Evolutionary conservation across 2,329 filamentous ascomycete species (phyloP).

Genomic region (Zalaria obscura): DNA sequence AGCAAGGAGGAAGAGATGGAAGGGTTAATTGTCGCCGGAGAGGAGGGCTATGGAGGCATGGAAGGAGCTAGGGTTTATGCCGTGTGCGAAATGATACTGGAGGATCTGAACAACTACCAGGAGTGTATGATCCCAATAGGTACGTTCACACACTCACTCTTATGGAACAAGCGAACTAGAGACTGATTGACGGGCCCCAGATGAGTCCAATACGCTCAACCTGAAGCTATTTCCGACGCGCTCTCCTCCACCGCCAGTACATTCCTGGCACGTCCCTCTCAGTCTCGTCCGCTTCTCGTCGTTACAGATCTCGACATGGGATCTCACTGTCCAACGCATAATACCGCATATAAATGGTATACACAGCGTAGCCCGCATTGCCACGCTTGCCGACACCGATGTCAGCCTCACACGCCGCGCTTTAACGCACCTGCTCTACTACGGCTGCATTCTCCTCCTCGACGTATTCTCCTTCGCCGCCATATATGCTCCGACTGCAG

Average conservation of each 20-base stretch:
- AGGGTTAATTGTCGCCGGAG: conserved; percentile 13
- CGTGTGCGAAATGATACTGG: conserved; percentile 74
- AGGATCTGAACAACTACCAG: conserved; percentile 91
- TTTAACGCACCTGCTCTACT: conserved; percentile 80
- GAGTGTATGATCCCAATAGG: conserved; percentile 98
- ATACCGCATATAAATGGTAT: conserved; percentile 82
- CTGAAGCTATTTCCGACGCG: conserved; percentile 89
- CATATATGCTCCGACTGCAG: conserved; percentile 72
- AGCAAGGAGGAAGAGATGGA: conserved; percentile 40
- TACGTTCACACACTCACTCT: conserved; percentile 28
- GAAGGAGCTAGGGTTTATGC: conserved; percentile 37
- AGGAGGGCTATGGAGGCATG: conserved; percentile 14
- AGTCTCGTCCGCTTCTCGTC: conserved; percentile 37
- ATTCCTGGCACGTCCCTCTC: conserved; percentile 83
- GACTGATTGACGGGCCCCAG: conserved; percentile 28
- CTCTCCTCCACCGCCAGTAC: conserved; percentile 59
- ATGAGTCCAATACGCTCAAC: conserved; percentile 88
- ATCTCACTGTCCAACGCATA: conserved; percentile 64
- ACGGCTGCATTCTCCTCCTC: conserved; percentile 76
- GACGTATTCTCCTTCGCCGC: conserved; percentile 92
- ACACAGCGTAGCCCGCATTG: conserved; percentile 76
- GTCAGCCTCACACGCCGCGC: conserved; percentile 75
- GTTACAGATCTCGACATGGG: conserved; percentile 54
- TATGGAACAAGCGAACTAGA: not conserved
- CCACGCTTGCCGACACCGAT: conserved; percentile 72